These are phyloP conservation scores for Pyrus pyrifolia DNA, from an alignment of 306 rosid species.

Conservation along the genomic window DNA sequence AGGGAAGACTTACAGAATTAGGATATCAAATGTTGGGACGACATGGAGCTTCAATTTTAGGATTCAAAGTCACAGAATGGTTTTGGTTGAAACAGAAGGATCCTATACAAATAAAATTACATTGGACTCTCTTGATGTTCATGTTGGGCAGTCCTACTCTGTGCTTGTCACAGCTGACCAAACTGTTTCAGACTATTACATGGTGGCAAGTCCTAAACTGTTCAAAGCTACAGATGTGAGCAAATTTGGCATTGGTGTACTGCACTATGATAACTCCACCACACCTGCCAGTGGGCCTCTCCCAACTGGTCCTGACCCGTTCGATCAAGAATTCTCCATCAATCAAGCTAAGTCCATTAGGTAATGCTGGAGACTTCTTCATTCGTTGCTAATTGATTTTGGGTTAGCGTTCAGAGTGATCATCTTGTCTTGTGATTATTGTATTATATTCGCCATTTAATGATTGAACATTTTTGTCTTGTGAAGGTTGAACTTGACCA, in stretches of 20 bases:
- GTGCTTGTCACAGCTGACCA: constrained; percentile 61
- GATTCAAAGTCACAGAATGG: constrained; percentile 47
- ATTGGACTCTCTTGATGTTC: constrained; percentile 58
- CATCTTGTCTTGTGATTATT: neutral
- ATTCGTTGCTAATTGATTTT: neutral
- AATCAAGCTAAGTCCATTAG: constrained; percentile 47
- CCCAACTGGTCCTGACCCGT: constrained; percentile 52
- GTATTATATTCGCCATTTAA: neutral
- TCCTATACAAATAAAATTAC: constrained; percentile 42
- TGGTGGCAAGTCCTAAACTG: constrained; percentile 62
- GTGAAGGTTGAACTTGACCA: constrained; percentile 60
- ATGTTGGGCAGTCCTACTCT: constrained; percentile 74
- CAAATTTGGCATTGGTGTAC: constrained; percentile 35
- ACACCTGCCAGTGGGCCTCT: constrained; percentile 39
- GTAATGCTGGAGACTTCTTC: constrained; percentile 9
- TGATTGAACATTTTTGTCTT: neutral
- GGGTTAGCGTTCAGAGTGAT: neutral
- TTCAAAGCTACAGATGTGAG: neutral
- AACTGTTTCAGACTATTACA: constrained; percentile 40
- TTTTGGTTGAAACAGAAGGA: constrained; percentile 69
- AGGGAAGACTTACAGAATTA: constrained; percentile 58
- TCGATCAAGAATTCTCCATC: constrained; percentile 41
- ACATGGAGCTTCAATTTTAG: constrained; percentile 60
- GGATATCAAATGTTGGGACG: constrained; percentile 70
- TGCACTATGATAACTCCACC: constrained; percentile 47